A percentile compares a stretch with the other conserved stretches of the same genome.
Evolutionary conservation across 2,329 filamentous ascomycete genomes (phyloP).

Genomic region (Talaromyces islandicus): DNA sequence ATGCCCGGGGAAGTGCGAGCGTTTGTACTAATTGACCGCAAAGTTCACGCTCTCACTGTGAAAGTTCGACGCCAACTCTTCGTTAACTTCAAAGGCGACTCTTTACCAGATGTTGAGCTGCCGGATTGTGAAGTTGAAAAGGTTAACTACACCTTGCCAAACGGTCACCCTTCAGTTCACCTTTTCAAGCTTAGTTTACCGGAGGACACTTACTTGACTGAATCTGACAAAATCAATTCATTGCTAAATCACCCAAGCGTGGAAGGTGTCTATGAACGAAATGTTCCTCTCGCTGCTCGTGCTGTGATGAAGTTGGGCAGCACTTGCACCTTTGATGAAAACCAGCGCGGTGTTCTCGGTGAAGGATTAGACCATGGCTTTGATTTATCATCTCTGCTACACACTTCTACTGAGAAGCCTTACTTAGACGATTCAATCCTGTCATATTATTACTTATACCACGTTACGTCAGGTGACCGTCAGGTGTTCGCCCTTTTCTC

Average conservation of each 20-base stretch:
- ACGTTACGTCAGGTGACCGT: constrained; percentile 81
- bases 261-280: constrained; percentile 94
- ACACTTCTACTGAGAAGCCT: constrained; percentile 58
- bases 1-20: constrained; percentile 80
- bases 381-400: constrained; percentile 69
- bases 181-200: constrained; percentile 89
- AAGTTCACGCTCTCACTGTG: constrained; percentile 81
- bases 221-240: constrained; percentile 72
- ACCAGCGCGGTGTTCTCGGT: constrained; percentile 81
- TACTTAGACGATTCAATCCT: constrained; percentile 73
- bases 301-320: constrained; percentile 87
- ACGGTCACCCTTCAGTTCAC: constrained; percentile 88
- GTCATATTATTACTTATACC: constrained; percentile 86
- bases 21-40: constrained; percentile 87
- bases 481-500: constrained; percentile 95
- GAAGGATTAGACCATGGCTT: constrained; percentile 92
- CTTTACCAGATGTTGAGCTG: constrained; percentile 82
- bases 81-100: constrained; percentile 81
- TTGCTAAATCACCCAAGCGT: constrained; percentile 91
- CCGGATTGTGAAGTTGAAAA: constrained; percentile 85
- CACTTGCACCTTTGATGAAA: constrained; percentile 87
- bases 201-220: constrained; percentile 79
- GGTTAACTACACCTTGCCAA: constrained; percentile 86
- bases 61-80: constrained; percentile 86
- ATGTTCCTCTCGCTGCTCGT: constrained; percentile 78